Evolutionary conservation across 2,329 filamentous ascomycete species (phyloP), one percentile per base, ranked within the genome.

Genomic region (Fusarium penzigii): DNA sequence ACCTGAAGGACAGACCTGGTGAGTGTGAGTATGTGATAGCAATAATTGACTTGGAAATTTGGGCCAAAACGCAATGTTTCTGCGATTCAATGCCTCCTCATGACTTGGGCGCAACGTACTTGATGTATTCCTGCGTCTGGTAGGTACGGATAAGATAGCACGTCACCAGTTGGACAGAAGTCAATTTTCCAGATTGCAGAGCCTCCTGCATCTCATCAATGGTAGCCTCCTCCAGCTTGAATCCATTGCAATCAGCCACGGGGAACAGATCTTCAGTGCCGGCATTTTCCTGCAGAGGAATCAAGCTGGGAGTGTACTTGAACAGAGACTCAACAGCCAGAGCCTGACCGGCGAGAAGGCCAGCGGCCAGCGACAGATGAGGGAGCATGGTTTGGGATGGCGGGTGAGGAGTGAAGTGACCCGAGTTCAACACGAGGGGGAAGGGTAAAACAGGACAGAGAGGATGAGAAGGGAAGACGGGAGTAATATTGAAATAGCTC

Each of bases 221-320:
- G 7, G 82, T 86, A 14, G 85, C 85, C 66, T 90, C 87, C 68
- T 89, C 85, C 14, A 90, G 73, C 44, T 75, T 72, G 58, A 88
- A 78, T 10, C 78, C 79, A 50, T 80, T 70, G 67, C 88, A 91
- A 12, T 66, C 67, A 1, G 74, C 76, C 85, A 89, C 87, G 3
- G 84, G 80, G 62, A 90, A 89, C 17, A 78, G 61, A 12, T 67
- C 54, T 2, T 63, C 49, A 5, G 74, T 68, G 39, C 68, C 70
- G 16, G 66, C 70, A 67, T 75, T 67, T 41, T 72, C 53, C 49
- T 69, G 57, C 4, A 70, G 59, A 1, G 74, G 74, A 12, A 74
- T 64, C 32, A 73, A 53, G 11, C 63, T 63, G 4, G 70, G 61
- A 39, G 64, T 62, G 40, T 63, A 55, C 10, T 57, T 53, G 38